Percentiles rank a stretch among this genome's conserved stretches.
Conservation (phyloP, 345 rosid genomes). For the Populus davidiana region DNA sequence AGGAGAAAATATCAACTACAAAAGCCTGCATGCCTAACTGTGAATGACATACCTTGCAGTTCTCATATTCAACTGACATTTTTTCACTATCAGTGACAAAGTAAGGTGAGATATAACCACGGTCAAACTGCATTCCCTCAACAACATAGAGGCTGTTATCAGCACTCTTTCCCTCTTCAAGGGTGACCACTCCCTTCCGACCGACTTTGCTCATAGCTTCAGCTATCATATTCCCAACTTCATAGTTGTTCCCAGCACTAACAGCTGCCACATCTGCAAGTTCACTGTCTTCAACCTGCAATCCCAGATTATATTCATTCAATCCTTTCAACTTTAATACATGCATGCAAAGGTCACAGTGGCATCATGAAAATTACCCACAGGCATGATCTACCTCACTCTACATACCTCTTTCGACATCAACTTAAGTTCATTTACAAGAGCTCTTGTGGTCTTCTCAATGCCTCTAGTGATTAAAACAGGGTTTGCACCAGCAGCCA, state of each 20-base stretch:
- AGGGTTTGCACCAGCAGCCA: constrained; percentile 98
- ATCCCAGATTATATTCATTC: background rate
- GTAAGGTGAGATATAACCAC: constrained; percentile 97
- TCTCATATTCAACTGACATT: constrained; percentile 94
- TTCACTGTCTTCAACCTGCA: constrained; percentile 97
- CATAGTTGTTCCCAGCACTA: constrained; percentile 94
- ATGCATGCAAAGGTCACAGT: background rate
- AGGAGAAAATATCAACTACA: background rate
- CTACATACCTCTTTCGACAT: constrained; percentile 80
- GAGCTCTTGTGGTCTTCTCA: constrained; percentile 86
- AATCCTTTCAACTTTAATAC: background rate
- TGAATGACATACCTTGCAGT: constrained; percentile 70
- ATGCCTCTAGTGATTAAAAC: constrained; percentile 92
- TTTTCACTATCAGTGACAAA: constrained; percentile 96
- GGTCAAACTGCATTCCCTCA: constrained; percentile 99
- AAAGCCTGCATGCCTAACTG: background rate
- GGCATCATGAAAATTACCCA: background rate
- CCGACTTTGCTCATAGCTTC: constrained; percentile 99
- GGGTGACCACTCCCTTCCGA: constrained; percentile 91
- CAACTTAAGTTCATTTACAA: constrained; percentile 69
- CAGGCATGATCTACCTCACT: background rate
- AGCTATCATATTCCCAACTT: constrained; percentile 95
- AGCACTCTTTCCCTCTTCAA: constrained; percentile 98
- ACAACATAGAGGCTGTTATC: constrained; percentile 94
- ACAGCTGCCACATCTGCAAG: constrained; percentile 99